Percentiles rank a stretch among this genome's conserved stretches.
phyloP scores from a whole-genome alignment of 2,329 filamentous ascomycete species.

The Ophiostoma sp. region DNA sequence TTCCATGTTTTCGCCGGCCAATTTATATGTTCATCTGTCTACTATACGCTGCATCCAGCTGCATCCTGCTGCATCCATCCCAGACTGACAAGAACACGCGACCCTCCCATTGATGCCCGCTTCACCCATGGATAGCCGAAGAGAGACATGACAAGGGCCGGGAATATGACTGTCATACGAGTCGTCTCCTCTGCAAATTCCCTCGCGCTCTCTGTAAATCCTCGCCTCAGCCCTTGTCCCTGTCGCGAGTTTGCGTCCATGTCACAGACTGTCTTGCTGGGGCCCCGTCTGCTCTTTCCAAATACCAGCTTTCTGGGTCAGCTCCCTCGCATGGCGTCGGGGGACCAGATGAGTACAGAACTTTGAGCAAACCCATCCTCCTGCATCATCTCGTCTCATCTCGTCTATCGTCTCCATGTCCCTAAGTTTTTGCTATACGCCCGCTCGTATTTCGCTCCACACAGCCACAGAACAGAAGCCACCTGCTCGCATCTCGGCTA shows the following conservation, averaged over 20 bases:
- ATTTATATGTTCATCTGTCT: neutral
- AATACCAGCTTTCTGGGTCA: neutral
- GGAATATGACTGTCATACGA: neutral
- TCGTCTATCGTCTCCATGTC: neutral
- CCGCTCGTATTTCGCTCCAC: neutral
- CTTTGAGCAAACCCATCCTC: neutral
- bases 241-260: neutral
- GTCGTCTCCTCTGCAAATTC: neutral
- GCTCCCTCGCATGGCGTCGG: neutral
- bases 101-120: neutral
- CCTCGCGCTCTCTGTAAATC: neutral
- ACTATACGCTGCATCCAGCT: no score
- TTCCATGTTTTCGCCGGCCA: neutral
- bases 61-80: neutral
- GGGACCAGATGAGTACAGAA: neutral
- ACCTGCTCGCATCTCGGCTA: neutral
- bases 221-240: neutral
- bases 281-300: no score
- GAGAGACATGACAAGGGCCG: neutral
- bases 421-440: neutral
- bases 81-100: neutral
- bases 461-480: neutral
- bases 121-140: constrained; percentile 2
- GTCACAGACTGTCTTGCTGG: neutral
- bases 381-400: neutral